A percentile compares a stretch with the other conserved stretches of the same genome.
Conservation (phyloP, 192 early-diverging fungal genomes). For the Umbelopsis ramanniana region DNA sequence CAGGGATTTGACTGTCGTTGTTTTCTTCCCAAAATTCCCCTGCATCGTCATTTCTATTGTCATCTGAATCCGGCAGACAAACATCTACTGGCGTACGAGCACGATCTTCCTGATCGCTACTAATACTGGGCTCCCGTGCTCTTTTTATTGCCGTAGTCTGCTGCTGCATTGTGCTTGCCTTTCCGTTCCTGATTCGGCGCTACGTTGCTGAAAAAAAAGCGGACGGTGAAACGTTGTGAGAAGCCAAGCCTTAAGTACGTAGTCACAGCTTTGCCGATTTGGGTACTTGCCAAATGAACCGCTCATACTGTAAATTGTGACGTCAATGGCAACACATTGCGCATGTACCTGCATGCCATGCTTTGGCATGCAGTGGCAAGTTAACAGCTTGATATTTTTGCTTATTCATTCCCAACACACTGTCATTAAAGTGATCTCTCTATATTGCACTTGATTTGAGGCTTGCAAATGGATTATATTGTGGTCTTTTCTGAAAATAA, state of each 20-base stretch:
- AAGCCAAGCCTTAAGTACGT: not conserved
- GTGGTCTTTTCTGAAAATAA: too few species aligned
- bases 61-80: not conserved
- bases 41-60: not conserved
- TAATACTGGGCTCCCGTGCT: conserved; percentile 20
- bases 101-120: conserved; percentile 22
- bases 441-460: too few species aligned
- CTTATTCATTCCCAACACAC: too few species aligned
- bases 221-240: not conserved
- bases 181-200: conserved; percentile 2
- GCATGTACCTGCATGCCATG: too few species aligned
- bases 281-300: too few species aligned
- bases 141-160: conserved; percentile 24
- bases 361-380: too few species aligned
- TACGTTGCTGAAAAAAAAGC: not conserved
- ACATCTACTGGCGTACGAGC: conserved; percentile 1
- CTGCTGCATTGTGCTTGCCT: conserved; percentile 13
- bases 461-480: too few species aligned
- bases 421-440: too few species aligned
- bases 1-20: not conserved
- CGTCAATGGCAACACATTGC: too few species aligned
- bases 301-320: too few species aligned
- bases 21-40: not conserved
- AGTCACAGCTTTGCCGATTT: too few species aligned
- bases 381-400: too few species aligned